Base-by-base conservation (phyloP, 805 yeast genomes). In the Kurtzmaniella fragi region DNA sequence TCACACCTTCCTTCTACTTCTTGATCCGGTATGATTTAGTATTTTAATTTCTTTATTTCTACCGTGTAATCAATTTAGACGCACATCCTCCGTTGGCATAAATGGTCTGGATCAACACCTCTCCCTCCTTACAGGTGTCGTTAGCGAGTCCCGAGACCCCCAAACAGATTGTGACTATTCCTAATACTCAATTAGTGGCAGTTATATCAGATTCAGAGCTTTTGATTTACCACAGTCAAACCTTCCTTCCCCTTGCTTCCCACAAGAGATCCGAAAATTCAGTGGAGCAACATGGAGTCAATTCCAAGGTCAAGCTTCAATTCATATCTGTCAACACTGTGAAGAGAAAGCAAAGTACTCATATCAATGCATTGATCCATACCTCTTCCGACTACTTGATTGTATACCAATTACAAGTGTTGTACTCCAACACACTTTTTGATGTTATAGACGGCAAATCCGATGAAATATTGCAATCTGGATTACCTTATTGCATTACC, bases 251-350 rank as follows among this genome's bases (percentile, higher is more conserved):
- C 1, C 56, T 78, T 4, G 70, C 74, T 8, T 65, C 67, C 2
- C 78, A 76, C 46, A 56, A 62, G 5, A 54, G 84, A 39, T 57
- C 73, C 0, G 48, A 50, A 16, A 60, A 62, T 15, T 73, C 80
- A 3, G 42, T 78, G 12, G 57, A 62, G 17, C 57, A 57, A 15
- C 72, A 70, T 56, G 85, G 85, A 1, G 41, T 47, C 7, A 78
- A 79, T 52, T 34, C 48, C 17, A 49, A 57, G 17, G 50, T 77
- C 7, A 54, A 70, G 28, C 60, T 73, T 1, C 70, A 72, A 26
- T 52, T 57, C 29, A 47, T 58, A 13, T 53, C 62, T 5, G 59
- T 59, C 11, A 66, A 71, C 39, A 62, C 73, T 11, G 57, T 61
- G 32, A 55, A 56, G 28, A 49, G 54, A 28, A 62, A 56, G 28